Evolutionary conservation across 768 basidiomycete genomes (phyloP), one percentile per base, ranked within the genome.

Genomic region (Lactarius tabidus): DNA sequence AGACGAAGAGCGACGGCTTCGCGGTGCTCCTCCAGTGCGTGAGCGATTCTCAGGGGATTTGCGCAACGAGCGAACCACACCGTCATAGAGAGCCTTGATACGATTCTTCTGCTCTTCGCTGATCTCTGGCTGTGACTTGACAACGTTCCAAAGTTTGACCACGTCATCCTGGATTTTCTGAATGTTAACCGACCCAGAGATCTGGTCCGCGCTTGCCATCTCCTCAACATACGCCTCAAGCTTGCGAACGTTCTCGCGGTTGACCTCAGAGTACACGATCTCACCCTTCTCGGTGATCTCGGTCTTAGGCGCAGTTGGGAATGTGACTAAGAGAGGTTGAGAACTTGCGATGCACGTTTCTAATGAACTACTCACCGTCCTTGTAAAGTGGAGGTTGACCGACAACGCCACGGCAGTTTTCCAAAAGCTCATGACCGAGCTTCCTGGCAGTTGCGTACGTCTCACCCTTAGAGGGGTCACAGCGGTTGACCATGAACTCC

Each of bases 111-210:
- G 96, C 69, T 94, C 93, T 71, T 93, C 90, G 72, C 91, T 96
- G 75, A 99, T 98, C 71, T 95, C 94, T 2, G 96, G 96, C 75
- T 98, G 93, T 0, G 92, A 88, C 77, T 95, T 97, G 73, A 99
- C 95, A 64, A 98, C 88, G 60, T 90, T 94, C 95, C 96, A 99
- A 6, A 99, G 84, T 73, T 95, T 98, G 62, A 95, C 81, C 57
- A 99, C 93, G 70, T 98, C 95, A 45, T 95, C 92, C 73, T 98
- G 95, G 53, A 98, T 94, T 78, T 98, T 98, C 79, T 97, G 91
- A 66, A 97, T 91, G 77, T 98, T 98, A 74, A 95, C 85, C 38
- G 85, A 80, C 23, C 84, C 84, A 2, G 91, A 85, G 58, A 93
- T 90, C 7, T 90, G 87, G 73, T 95, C 93, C 2, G 94, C 93